Evolutionary conservation across 768 basidiomycete genomes (phyloP).

Genomic region (Arthromyces matolae): DNA sequence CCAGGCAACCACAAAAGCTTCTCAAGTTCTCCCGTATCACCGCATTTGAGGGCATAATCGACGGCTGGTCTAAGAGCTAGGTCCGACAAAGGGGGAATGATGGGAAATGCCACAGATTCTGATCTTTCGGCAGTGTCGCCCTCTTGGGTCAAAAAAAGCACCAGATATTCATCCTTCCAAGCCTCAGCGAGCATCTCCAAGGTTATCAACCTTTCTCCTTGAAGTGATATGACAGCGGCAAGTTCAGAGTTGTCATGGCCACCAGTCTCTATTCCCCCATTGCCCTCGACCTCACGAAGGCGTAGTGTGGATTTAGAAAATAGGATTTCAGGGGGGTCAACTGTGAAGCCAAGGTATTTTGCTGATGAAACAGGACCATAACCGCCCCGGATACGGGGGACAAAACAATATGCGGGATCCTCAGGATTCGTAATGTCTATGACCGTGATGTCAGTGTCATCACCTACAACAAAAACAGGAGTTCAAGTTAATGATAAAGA

Average conservation of each 20-base stretch:
- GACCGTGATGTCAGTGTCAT: conserved; percentile 33
- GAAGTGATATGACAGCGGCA: no score
- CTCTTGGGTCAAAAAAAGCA: neutral
- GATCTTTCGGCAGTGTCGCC: neutral
- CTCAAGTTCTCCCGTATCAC: conserved; percentile 22
- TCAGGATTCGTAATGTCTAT: conserved; percentile 30
- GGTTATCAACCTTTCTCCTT: conserved; percentile 15
- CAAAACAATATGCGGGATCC: conserved; percentile 26
- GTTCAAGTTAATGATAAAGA: neutral
- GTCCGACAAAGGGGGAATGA: conserved; percentile 24
- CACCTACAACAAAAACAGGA: conserved; percentile 18
- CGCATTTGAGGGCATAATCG: conserved; percentile 19
- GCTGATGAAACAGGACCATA: neutral
- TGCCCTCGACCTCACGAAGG: no score
- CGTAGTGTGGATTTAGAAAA: no score
- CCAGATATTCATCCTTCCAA: conserved; percentile 21
- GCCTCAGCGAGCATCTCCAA: conserved; percentile 21
- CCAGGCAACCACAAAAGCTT: conserved; percentile 27
- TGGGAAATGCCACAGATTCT: neutral
- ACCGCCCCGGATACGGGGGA: no score
- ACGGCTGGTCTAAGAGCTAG: conserved; percentile 25
- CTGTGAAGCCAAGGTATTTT: no score
- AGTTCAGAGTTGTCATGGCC: no score
- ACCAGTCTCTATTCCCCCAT: no score
- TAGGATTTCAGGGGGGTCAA: no score